phyloP scores from a whole-genome alignment of 805 yeast genomes.

The Vanderwaltozyma polyspora region DNA sequence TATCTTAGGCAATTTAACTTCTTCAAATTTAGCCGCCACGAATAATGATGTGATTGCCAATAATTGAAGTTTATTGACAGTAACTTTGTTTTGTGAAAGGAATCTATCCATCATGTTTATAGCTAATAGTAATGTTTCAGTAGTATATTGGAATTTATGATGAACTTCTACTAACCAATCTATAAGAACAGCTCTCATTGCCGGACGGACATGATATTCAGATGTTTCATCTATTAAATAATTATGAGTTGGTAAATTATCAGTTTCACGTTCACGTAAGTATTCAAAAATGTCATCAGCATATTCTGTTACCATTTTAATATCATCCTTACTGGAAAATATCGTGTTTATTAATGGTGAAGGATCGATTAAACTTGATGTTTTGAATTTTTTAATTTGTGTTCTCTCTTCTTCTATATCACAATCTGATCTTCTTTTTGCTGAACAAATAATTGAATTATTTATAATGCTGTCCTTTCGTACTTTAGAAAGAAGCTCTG shows the following conservation, averaged over 20 bases:
- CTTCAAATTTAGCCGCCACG: slow-evolving; percentile 90
- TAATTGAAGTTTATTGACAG: slow-evolving; percentile 70
- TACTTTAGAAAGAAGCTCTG: no score
- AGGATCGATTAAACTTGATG: no score
- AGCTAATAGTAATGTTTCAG: slow-evolving; percentile 76
- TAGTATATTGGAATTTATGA: slow-evolving; percentile 66
- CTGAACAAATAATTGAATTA: no score
- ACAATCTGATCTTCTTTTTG: no score
- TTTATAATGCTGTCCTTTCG: no score
- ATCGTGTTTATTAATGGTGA: no score
- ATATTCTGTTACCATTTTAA: slow-evolving; percentile 81
- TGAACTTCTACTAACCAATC: slow-evolving; percentile 93
- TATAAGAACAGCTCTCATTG: slow-evolving; percentile 76
- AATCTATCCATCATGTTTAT: slow-evolving; percentile 82
- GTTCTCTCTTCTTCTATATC: no score
- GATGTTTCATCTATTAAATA: slow-evolving; percentile 39
- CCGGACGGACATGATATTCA: slow-evolving; percentile 63
- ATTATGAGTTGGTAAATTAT: slow-evolving; percentile 60
- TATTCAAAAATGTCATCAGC: slow-evolving; percentile 75
- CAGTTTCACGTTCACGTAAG: slow-evolving; percentile 53
- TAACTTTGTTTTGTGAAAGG: slow-evolving; percentile 61
- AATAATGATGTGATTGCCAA: slow-evolving; percentile 78
- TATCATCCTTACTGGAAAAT: no score
- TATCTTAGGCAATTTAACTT: slow-evolving; percentile 78
- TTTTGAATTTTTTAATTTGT: no score